phyloP scores from a whole-genome alignment of 108 stramenopile species.

The Nitzschia putrida region DNA sequence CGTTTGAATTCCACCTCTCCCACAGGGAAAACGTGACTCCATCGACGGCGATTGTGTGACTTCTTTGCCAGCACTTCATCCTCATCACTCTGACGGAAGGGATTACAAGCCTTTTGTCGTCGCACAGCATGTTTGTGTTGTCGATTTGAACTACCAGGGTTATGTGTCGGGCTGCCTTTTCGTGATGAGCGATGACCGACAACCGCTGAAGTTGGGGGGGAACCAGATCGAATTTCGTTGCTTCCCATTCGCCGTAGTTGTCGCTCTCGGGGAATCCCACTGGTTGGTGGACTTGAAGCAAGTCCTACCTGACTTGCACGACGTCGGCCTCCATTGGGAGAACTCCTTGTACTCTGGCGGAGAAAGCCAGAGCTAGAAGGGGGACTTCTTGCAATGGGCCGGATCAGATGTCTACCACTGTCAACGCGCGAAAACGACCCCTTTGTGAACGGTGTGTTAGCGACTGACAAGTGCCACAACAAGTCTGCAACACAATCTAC shows the following conservation, averaged over 20 bases:
- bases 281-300: constrained; percentile 1
- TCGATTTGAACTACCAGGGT: constrained; percentile 7
- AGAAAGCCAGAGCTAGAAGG: constrained; percentile 11
- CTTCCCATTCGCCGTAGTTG: neutral
- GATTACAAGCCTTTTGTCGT: constrained; percentile 79
- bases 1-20: constrained; percentile 86
- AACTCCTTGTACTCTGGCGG: neutral
- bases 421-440: neutral
- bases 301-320: neutral
- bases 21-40: constrained; percentile 94
- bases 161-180: neutral
- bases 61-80: constrained; percentile 84
- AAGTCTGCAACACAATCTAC: neutral
- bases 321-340: neutral
- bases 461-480: neutral
- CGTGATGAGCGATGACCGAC: constrained; percentile 1
- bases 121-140: constrained; percentile 20
- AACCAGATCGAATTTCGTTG: constrained; percentile 7
- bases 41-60: constrained; percentile 96
- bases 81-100: constrained; percentile 91
- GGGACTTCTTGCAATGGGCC: constrained; percentile 30
- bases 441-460: neutral
- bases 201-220: constrained; percentile 8
- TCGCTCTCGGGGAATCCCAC: neutral
- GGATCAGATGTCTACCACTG: constrained; percentile 4